Evolutionary conservation across 2,329 filamentous ascomycete genomes (phyloP), one percentile per base, ranked within the genome.

Genomic region (Tolypocladium amazonense): DNA sequence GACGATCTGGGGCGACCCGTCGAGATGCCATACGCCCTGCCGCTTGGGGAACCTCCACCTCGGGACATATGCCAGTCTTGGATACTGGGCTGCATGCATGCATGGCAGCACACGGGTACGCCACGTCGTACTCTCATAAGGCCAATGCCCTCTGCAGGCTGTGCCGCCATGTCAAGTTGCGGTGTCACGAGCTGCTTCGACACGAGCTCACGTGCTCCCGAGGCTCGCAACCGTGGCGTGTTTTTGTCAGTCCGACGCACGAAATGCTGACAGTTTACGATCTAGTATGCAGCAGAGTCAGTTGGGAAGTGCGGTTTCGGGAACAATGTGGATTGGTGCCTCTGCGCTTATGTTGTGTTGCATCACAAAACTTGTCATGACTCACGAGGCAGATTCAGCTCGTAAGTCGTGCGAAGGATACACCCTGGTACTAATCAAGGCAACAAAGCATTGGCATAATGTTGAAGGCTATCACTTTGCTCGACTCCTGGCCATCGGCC

Each of bases 171-270:
- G 53, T 56, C 55, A 53, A 45, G n/a, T 47, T 57, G n/a, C n/a
- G 15, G 53, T 56, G 56, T 23, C 52, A 56, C 52, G 38, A 56
- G 56, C 41, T 43, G 41, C 47, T 25, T 43, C 55, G 25, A 57
- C 58, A 62, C 60, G 58, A 62, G 56, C 56, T 59, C 56, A 62
- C 58, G 60, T 61, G 58, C 57, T 30, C 37, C 27, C 41, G 41
- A 56, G 58, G 23, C 15, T 56, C 39, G 58, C 20, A 38, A 59
- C 20, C 12, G 27, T 57, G 39, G 50, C 50, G 50, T 35, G 20
- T 23, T 53, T 8, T 1, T 30, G n/a, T 47, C 43, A 20, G 50
- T 53, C 30, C 11, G 30, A 53, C 23, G 30, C 9, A 35, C 20
- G 50, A 18, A 30, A 5, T 20, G 30, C n/a, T 7, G 27, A 35